A percentile compares a stretch with the other conserved stretches of the same genome.
phyloP scores from a whole-genome alignment of 2,329 filamentous ascomycete genomes.

The Fusarium multiceps region DNA sequence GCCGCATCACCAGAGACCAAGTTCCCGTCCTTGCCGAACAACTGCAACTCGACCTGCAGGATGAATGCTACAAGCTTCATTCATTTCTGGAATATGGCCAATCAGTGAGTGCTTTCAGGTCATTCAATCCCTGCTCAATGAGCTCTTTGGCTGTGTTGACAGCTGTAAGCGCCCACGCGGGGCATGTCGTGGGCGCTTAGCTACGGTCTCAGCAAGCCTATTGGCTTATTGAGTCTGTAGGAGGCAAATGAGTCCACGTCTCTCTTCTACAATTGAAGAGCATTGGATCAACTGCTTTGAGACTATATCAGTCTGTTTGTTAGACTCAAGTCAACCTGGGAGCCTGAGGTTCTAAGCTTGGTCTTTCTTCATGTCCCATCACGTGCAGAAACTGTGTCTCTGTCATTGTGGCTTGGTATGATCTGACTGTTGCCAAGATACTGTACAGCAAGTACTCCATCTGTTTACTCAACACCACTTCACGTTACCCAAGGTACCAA shows the following conservation, averaged over 20 bases:
- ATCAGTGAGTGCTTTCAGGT: constrained; percentile 22
- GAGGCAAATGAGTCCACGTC: constrained; percentile 23
- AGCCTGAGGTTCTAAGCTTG: background rate
- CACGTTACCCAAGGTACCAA: constrained; percentile 13
- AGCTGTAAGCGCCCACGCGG: constrained; percentile 36
- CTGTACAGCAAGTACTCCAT: background rate
- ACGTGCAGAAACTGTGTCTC: constrained; percentile 9
- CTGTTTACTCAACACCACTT: background rate
- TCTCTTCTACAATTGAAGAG: constrained; percentile 27
- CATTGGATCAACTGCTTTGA: constrained; percentile 1
- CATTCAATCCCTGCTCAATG: constrained; percentile 8
- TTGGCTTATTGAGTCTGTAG: constrained; percentile 20
- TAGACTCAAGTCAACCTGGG: background rate
- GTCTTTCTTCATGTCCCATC: background rate
- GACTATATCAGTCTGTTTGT: background rate
- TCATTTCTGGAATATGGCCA: constrained; percentile 7
- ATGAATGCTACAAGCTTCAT: constrained; percentile 2
- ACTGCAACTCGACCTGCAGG: constrained; percentile 2
- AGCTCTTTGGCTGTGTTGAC: constrained; percentile 12
- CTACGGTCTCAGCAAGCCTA: constrained; percentile 7
- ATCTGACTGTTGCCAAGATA: background rate
- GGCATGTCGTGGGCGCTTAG: constrained; percentile 29
- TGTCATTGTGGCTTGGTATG: background rate
- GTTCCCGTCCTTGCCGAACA: constrained; percentile 16
- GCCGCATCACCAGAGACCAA: constrained; percentile 28